Conservation (phyloP, 2,329 filamentous ascomycete genomes). For the Diaporthe citriasiana region DNA sequence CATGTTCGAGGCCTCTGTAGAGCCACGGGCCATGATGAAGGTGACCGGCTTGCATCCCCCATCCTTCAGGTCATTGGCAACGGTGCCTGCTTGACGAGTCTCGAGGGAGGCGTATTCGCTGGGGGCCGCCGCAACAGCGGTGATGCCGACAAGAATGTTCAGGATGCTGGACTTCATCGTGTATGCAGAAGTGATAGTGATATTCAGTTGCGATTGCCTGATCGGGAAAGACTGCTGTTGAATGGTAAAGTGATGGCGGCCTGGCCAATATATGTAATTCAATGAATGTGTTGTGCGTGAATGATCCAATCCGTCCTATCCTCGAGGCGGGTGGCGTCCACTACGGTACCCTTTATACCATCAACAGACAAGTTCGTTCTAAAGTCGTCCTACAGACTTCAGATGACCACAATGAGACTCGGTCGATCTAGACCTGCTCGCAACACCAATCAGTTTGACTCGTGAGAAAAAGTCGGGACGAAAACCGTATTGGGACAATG, state of each 20-base stretch:
- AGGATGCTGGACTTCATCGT: constrained; percentile 41
- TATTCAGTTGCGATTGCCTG: neutral
- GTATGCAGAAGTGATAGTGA: neutral
- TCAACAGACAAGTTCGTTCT: constrained; percentile 5
- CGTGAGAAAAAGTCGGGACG: constrained; percentile 29
- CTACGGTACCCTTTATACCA: constrained; percentile 25
- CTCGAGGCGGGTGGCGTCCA: neutral
- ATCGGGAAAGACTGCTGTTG: neutral
- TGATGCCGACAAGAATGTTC: constrained; percentile 33
- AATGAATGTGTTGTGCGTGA: neutral
- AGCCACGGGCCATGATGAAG: constrained; percentile 54
- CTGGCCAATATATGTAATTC: constrained; percentile 17
- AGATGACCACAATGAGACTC: neutral
- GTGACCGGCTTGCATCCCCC: constrained; percentile 49
- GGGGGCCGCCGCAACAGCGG: constrained; percentile 38
- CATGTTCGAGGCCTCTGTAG: constrained; percentile 53
- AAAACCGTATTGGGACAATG: constrained; percentile 31
- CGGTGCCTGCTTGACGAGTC: constrained; percentile 31
- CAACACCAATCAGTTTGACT: constrained; percentile 28
- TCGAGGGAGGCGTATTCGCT: constrained; percentile 33
- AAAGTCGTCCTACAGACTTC: constrained; percentile 13
- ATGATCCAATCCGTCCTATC: constrained; percentile 23
- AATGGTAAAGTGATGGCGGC: neutral
- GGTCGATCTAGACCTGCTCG: neutral
- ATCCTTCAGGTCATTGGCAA: constrained; percentile 42